Evolutionary conservation across 352 stramenopile genomes (phyloP), one percentile per base, ranked within the genome.

Genomic region (Pythium biforme): DNA sequence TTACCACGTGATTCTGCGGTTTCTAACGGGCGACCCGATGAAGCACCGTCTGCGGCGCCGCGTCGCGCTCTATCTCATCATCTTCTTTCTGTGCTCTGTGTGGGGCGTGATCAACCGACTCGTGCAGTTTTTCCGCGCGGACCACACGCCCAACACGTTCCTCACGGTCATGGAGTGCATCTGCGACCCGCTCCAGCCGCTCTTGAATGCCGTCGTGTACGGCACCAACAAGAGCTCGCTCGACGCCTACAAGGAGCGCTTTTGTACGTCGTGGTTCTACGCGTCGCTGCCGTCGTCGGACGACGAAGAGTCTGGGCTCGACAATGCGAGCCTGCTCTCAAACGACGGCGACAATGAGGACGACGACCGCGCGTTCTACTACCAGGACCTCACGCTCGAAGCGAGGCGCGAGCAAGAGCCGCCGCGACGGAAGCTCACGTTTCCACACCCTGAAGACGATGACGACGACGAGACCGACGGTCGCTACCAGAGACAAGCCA

Each of bases 81-180:
- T 90, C 41, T 81, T 84, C 62, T 89, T 90, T 40, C 41, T 90
- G 10, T 92, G 83, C 64, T 90, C 83, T 4, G 51, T 90, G n/a
- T 92, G 83, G 80, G 83, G 83, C 45, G 63, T 76, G 1, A 59
- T 88, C 49, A 89, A 92, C 48, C 74, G 83, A 7, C 55, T 88
- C 17, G 76, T 92, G 59, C 83, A 92, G 73, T 79, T 79, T 29
- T 72, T 76, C 31, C 68, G 78, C 1, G 27, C 47, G 8, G 63
- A 73, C 22, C 83, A 92, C 60, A 60, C 63, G 50, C 72, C 83
- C 1, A 86, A 75, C 49, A 80, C 59, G 49, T 81, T 86, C 31
- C 64, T 90, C 20, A 77, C 73, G 8, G 59, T 87, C 17, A 77
- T 90, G 66, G 83, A 92, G 59, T 84, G 79, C 53, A 76, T 92